A percentile compares a stretch with the other conserved stretches of the same genome.
These are phyloP conservation scores for Linum trigynum DNA, from an alignment of 345 rosid genomes.

Conservation along the genomic window DNA sequence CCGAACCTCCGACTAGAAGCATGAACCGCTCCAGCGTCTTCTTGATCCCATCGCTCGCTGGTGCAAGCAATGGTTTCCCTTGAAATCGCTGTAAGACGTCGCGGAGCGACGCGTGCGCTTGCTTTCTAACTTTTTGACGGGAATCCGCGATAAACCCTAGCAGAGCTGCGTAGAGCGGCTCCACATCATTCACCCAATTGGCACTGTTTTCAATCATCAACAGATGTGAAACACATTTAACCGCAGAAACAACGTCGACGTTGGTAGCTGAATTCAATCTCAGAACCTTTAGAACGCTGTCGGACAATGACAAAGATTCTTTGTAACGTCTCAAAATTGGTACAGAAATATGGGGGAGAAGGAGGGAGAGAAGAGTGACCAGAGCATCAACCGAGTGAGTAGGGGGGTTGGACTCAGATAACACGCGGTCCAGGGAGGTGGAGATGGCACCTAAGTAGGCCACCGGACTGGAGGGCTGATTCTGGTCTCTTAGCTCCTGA, in stretches of 20 bases:
- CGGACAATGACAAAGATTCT: conserved; percentile 42
- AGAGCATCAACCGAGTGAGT: conserved; percentile 44
- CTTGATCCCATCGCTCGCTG: conserved; percentile 68
- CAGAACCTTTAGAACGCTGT: conserved; percentile 33
- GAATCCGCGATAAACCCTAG: conserved; percentile 44
- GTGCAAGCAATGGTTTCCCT: conserved; percentile 35
- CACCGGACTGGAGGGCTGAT: conserved; percentile 44
- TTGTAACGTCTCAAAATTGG: conserved; percentile 43
- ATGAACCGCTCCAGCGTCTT: conserved; percentile 56
- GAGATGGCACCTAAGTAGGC: conserved; percentile 66
- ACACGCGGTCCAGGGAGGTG: conserved; percentile 54
- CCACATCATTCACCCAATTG: conserved; percentile 36
- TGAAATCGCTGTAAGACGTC: conserved; percentile 49
- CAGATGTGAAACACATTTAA: conserved; percentile 55
- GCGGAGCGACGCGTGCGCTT: conserved; percentile 47
- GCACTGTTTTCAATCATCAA: conserved; percentile 34
- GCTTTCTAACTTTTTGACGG: conserved; percentile 66
- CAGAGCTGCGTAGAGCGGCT: conserved; percentile 35
- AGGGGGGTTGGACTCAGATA: conserved; percentile 27
- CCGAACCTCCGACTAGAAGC: conserved; percentile 61
- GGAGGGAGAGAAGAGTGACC: conserved; percentile 44
- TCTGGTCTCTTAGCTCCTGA: conserved; percentile 61
- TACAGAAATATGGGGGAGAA: conserved; percentile 41
- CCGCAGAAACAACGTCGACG: conserved; percentile 39
- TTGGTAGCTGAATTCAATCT: conserved; percentile 32